These are phyloP conservation scores for Dactylellina cionopaga DNA, from an alignment of 2,329 filamentous ascomycete species.

Conservation along the genomic window DNA sequence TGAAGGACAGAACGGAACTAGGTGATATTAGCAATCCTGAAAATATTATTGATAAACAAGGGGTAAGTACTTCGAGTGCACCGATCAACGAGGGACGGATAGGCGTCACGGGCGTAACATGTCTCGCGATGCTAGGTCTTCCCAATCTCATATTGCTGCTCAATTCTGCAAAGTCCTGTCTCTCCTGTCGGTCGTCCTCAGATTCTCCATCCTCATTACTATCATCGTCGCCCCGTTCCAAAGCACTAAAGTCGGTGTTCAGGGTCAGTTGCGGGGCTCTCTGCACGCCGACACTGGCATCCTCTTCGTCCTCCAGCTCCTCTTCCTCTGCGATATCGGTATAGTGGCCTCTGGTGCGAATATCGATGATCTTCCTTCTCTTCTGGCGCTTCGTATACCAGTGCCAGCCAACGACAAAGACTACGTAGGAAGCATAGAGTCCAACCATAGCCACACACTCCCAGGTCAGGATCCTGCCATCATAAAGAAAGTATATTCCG, in stretches of 20 bases:
- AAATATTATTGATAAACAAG: neutral
- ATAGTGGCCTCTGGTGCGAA: constrained; percentile 54
- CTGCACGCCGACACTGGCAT: constrained; percentile 66
- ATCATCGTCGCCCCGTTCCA: constrained; percentile 71
- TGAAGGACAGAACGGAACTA: constrained; percentile 85
- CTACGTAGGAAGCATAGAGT: constrained; percentile 90
- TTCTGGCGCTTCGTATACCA: constrained; percentile 78
- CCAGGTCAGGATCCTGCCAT: constrained; percentile 85
- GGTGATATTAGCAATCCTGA: neutral
- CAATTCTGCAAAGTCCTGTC: constrained; percentile 80
- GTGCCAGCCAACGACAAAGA: constrained; percentile 89
- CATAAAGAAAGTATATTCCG: constrained; percentile 85
- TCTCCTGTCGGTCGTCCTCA: constrained; percentile 65
- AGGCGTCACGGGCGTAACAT: constrained; percentile 75
- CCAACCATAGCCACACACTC: constrained; percentile 90
- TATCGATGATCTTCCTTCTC: constrained; percentile 53
- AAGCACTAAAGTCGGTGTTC: constrained; percentile 71
- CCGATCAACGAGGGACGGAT: constrained; percentile 94
- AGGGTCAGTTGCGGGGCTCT: constrained; percentile 64
- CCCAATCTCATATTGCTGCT: constrained; percentile 91
- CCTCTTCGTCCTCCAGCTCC: constrained; percentile 67
- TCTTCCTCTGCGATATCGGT: constrained; percentile 65
- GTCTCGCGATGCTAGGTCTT: constrained; percentile 71
- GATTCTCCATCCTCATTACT: constrained; percentile 68
- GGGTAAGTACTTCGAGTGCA: constrained; percentile 72